Evolutionary conservation across 148 eudicot genomes (phyloP).

Genomic region (Rhododendron ferrugineum): DNA sequence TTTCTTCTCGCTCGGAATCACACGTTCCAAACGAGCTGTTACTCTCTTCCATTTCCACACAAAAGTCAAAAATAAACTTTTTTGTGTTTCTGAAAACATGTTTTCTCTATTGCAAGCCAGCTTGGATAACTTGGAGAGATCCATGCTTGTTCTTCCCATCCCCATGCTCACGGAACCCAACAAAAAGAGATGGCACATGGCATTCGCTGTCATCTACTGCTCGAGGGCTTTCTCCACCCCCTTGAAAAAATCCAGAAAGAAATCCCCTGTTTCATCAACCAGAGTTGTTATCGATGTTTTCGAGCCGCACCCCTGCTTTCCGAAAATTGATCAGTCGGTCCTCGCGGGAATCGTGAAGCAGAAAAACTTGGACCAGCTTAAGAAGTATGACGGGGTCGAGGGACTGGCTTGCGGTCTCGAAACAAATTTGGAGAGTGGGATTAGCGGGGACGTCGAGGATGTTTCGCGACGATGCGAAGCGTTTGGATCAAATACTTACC

Average conservation of each 20-base stretch:
- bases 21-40: no score
- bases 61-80: background rate
- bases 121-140: background rate
- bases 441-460: background rate
- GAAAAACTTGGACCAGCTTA: background rate
- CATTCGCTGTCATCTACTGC: conserved; percentile 11
- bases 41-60: background rate
- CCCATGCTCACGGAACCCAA: background rate
- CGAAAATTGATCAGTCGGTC: background rate
- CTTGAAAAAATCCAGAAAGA: background rate
- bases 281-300: background rate
- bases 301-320: background rate
- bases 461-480: background rate
- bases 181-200: conserved; percentile 18
- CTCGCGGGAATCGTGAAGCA: background rate
- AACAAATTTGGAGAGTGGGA: background rate
- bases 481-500: background rate
- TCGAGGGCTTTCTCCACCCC: conserved; percentile 19
- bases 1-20: no score
- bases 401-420: background rate
- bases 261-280: background rate
- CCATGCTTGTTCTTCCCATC: background rate
- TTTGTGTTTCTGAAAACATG: background rate
- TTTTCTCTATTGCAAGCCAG: background rate
- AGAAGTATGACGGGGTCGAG: background rate